These are phyloP conservation scores for Colletotrichum zoysiae DNA, from an alignment of 2,329 filamentous ascomycete species.

Conservation along the genomic window DNA sequence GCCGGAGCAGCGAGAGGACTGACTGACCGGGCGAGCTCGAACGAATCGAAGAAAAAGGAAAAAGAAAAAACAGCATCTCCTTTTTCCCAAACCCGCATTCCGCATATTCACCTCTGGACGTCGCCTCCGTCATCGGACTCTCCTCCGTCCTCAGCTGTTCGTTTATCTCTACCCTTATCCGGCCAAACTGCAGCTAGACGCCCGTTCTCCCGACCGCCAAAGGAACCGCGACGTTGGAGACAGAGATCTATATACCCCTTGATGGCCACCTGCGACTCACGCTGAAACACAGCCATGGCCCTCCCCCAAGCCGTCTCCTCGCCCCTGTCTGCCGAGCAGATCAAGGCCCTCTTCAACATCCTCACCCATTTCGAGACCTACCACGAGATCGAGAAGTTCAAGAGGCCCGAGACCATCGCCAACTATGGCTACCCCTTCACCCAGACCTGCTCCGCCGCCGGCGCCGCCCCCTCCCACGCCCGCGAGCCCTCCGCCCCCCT, in stretches of 20 bases:
- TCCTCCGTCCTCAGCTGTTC: too few relatives aligned
- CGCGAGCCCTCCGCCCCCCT: constrained; percentile 69
- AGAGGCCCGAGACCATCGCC: constrained; percentile 71
- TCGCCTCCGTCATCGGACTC: too few relatives aligned
- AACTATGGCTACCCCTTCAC: constrained; percentile 79
- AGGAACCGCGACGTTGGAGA: not conserved
- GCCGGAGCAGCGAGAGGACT: not conserved
- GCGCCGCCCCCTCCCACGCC: constrained; percentile 44
- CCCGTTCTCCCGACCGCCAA: too few relatives aligned
- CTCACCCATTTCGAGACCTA: constrained; percentile 72
- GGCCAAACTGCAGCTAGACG: too few relatives aligned
- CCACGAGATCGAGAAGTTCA: constrained; percentile 79
- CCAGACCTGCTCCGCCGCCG: not conserved
- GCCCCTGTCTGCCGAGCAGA: constrained; percentile 55
- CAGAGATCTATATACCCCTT: not conserved
- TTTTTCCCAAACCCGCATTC: too few relatives aligned
- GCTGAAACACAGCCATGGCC: constrained; percentile 22
- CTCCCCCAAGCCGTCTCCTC: constrained; percentile 4
- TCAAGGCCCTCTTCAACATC: constrained; percentile 69
- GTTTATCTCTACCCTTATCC: too few relatives aligned
- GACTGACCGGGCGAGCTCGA: not conserved
- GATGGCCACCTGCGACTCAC: not conserved
- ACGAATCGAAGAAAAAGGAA: constrained; percentile 1
- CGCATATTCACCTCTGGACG: too few relatives aligned
- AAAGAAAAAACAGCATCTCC: not conserved